Evolutionary conservation across 192 early-diverging fungal genomes (phyloP).

Genomic region (Thamnidium elegans): DNA sequence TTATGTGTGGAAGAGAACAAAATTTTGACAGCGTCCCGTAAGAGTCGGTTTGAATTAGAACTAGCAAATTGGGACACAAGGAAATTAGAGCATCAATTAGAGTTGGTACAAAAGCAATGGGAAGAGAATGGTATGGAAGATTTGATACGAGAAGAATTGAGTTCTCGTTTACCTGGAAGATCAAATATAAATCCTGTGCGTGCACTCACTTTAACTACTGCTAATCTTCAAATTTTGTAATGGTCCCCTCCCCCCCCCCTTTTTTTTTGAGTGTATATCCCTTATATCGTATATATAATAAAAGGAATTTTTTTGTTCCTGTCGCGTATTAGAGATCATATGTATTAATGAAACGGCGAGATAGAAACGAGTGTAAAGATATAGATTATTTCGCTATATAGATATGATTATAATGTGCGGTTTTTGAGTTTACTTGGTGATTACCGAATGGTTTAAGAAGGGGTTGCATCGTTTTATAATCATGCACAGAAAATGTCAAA

Average conservation of each 20-base stretch:
- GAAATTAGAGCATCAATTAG: conserved; percentile 34
- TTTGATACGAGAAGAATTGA: conserved; percentile 13
- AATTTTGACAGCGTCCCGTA: conserved; percentile 13
- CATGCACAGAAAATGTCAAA: no score
- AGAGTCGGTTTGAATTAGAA: conserved; percentile 29
- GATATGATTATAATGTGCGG: no score
- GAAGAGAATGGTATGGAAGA: conserved; percentile 30
- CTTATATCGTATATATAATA: background rate
- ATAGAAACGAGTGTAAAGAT: no score
- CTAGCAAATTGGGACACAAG: conserved; percentile 30
- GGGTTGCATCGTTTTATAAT: no score
- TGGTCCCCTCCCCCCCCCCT: no score
- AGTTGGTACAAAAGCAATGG: conserved; percentile 34
- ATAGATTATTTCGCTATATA: no score
- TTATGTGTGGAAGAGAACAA: conserved; percentile 24
- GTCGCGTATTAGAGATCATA: no score
- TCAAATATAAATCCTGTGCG: background rate
- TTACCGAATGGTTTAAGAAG: no score
- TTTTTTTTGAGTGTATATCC: background rate
- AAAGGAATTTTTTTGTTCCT: no score
- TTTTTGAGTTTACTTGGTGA: no score
- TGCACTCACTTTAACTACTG: background rate
- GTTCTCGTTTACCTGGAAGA: background rate
- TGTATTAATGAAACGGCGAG: no score
- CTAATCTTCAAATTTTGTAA: background rate